Base-by-base conservation (phyloP, 768 basidiomycete genomes). In the Xanthoconium stramineum region DNA sequence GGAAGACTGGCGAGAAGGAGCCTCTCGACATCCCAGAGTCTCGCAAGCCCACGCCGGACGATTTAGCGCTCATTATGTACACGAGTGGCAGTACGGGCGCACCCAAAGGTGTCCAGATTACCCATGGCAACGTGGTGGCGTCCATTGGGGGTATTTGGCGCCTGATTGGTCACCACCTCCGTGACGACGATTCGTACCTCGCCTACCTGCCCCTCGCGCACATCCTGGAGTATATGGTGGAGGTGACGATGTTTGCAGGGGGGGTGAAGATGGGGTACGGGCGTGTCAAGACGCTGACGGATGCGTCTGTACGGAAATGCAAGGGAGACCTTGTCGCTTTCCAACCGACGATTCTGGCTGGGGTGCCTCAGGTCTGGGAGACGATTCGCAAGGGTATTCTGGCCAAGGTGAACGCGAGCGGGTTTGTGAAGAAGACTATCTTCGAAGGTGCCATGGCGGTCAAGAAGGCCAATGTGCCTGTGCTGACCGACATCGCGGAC, bases 301-400 rank as follows among this genome's bases (percentile, higher is more conserved):
- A 98, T 66, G 83, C 86, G 3, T 92, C 88, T n/a, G 92, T 96
- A 19, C 85, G 94, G 44, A 87, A 91, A 40, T 89, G 85, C 72
- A 81, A 87, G 55, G 96, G 96, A 47, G 96, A 98, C 68, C 84
- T 99, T 65, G 78, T 79, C 50, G 80, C 85, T 13, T 90, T 97
- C 78, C 75, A 78, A 42, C 96, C 96, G 7, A 80, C 85, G n/a
- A 86, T 97, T 73, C 86, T 98, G 82, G 83, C 92, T 50, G 96
- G 94, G 50, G 96, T 98, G 2, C 96, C 96, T 2, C 91, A 94
- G 3, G 90, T 98, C 1, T 99, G 94, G 94, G 96, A 99, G 74
- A 87, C 84, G 52, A 98, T 98, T 61, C 86, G 95, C 56, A 99
- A 99, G 76, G 94, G 94, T 33, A 95, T 99, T 68, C 65, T 94